Conservation (phyloP, 331 rosid genomes). For the Malus hybrid region DNA sequence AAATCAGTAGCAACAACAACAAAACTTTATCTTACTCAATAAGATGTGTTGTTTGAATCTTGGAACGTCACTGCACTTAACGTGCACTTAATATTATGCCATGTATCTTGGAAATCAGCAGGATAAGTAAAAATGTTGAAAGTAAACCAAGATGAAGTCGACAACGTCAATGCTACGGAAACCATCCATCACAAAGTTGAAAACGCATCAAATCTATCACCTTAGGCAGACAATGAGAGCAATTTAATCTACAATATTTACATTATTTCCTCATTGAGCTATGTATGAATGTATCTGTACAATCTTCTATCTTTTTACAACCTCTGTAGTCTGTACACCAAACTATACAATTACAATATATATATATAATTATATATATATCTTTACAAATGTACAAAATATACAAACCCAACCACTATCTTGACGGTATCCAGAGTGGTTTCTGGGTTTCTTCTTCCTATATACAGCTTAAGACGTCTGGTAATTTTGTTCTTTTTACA, state of each 20-base stretch:
- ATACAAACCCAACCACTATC: constrained; percentile 16
- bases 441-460: constrained; percentile 1
- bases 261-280: neutral
- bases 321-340: constrained; percentile 16
- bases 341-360: constrained; percentile 4
- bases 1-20: no score
- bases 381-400: constrained; percentile 11
- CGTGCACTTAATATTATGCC: no score
- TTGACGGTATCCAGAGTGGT: constrained; percentile 6
- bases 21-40: rapidly evolving
- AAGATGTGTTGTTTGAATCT: no score
- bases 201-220: neutral
- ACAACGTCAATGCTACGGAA: no score
- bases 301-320: constrained; percentile 20
- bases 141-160: no score
- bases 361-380: neutral
- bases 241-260: neutral
- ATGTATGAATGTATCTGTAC: neutral
- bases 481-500: constrained; percentile 4
- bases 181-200: neutral
- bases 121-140: no score
- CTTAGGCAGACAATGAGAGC: neutral
- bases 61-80: no score
- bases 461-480: constrained; percentile 6
- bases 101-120: no score